Evolutionary conservation across 768 basidiomycete genomes (phyloP).

Genomic region (Cystobasidium onofrii): DNA sequence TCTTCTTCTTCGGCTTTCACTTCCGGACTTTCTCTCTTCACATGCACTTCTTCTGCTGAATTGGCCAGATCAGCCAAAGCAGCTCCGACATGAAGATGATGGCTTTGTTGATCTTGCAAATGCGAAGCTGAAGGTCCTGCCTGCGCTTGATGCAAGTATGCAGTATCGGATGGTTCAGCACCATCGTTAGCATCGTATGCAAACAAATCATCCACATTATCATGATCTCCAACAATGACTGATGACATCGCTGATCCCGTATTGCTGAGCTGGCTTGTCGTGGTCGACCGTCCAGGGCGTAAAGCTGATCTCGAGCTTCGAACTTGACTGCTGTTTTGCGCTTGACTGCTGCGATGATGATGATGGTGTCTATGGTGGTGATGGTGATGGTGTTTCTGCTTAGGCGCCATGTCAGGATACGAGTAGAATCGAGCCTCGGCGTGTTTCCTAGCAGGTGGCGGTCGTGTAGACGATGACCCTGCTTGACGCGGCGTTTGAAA

Average conservation of each 20-base stretch:
- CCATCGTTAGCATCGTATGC: neutral
- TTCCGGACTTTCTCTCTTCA: neutral
- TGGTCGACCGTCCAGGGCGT: neutral
- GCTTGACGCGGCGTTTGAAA: slow-evolving; percentile 1
- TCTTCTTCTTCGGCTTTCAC: neutral
- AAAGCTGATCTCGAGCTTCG: neutral
- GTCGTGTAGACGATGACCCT: neutral
- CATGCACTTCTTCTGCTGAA: neutral
- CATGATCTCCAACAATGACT: neutral
- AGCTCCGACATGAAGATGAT: neutral
- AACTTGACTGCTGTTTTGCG: neutral
- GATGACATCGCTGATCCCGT: neutral
- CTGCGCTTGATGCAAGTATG: neutral
- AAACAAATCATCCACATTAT: neutral
- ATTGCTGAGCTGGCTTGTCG: neutral
- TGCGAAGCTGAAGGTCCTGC: neutral
- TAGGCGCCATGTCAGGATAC: neutral
- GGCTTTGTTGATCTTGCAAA: neutral
- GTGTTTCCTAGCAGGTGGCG: neutral
- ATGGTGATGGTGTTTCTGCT: neutral
- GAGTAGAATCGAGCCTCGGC: neutral
- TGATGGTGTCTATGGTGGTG: neutral
- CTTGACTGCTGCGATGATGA: neutral
- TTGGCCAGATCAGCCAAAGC: neutral
- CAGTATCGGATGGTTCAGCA: neutral